Base-by-base conservation (phyloP, 441 rosid genomes). In the Aleurites moluccanus region DNA sequence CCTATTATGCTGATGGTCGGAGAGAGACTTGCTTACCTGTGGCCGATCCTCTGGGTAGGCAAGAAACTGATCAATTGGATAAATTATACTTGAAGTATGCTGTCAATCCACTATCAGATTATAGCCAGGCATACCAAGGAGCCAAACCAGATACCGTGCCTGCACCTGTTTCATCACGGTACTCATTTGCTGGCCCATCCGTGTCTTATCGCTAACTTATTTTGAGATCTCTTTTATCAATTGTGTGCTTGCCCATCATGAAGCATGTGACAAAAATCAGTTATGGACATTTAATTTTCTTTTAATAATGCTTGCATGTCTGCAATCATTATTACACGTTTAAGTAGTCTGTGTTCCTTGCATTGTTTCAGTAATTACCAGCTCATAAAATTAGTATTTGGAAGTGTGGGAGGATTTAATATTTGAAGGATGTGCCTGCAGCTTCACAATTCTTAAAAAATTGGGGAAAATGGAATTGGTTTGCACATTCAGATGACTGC, bases 81-180 rank as follows among this genome's bases (percentile, higher is more conserved):
- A 60, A 78, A 44, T 52, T 82, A 55, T 84, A 85, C 73, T 68
- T 85, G 5, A 75, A 75, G 44, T 86, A 86, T 82, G 81, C 86
- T 30, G 53, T 83, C 13, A 82, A 83, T 70, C 75, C 86, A 10
- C 72, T 77, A 57, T 75, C 86, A 21, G 83, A 82, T 40, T 80
- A 84, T 70, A 81, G 80, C 81, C 81, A 61, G 73, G 67, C 61
- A 10, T 80, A 75, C 69, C 76, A 67, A 42, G 81, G 20, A 62
- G 56, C 70, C 71, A 70, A 73, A 69, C 69, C 77, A 45, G 88
- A 78, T 76, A 73, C 72, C 38, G 76, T 67, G 2, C 75, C 80
- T 3, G 67, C 85, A 61, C 74, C 89, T 25, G 88, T 90, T 73
- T 80, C 89, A 62, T 88, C 93, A 14, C 81, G 90, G 28, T 94